Base-by-base conservation (phyloP, 1,139 yeast genomes). In the Yarrowia galli region DNA sequence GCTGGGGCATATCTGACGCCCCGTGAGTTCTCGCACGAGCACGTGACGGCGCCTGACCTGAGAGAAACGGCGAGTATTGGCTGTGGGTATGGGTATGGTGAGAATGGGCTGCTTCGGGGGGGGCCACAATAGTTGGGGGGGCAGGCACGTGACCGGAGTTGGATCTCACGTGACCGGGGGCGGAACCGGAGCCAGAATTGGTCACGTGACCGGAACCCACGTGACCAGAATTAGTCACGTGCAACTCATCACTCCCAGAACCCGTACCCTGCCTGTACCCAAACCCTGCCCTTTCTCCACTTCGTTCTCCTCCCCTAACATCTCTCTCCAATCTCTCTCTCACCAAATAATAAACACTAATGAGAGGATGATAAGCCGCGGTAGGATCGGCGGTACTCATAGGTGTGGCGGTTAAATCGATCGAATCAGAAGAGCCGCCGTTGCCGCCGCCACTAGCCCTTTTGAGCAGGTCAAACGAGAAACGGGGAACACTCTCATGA, bases 261-360 rank as follows among this genome's bases (percentile, higher is more conserved):
- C 28, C 48, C 16, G 20, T 12, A 10, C 28, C 48, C 22, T 48
- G 53, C 1, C 56, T 38, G n/a, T 56, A 56, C 8, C 48, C 63
- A n/a, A n/a, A n/a, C n/a, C n/a, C n/a, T n/a, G n/a, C n/a, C n/a
- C n/a, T n/a, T n/a, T n/a, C n/a, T n/a, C n/a, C n/a, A n/a, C n/a
- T n/a, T n/a, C n/a, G n/a, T n/a, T n/a, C n/a, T n/a, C n/a, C n/a
- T n/a, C 18, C 4, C 4, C 64, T 71, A 66, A 61, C 72, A 85
- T 28, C 89, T 84, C 80, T 82, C 80, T 82, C 90, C 85, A 96
- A 85, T 73, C 85, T 87, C 78, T 95, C 99, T 68, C 86, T 87
- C 25, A 93, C 97, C 73, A 96, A 82, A 75, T 85, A 89, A 77
- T 96, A 96, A 46, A 95, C 89, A 2, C 97, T 91, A 15, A 95